These are phyloP conservation scores for Coprinellus micaceus DNA, from an alignment of 768 basidiomycete species.

Conservation along the genomic window DNA sequence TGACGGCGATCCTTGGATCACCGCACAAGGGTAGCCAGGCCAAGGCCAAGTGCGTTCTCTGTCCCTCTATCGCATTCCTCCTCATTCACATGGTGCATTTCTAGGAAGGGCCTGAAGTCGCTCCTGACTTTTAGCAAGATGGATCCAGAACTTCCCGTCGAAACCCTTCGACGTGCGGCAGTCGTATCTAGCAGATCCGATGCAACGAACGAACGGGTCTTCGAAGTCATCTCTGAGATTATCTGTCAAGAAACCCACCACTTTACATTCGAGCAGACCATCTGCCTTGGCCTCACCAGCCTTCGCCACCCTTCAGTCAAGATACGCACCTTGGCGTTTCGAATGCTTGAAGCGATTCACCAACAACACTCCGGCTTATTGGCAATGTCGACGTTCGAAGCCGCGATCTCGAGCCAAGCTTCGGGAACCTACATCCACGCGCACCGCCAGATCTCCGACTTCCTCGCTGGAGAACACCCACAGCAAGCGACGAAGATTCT, in stretches of 20 bases:
- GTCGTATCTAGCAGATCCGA: constrained; percentile 52
- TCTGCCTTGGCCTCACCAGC: constrained; percentile 79
- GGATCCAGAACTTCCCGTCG: constrained; percentile 57
- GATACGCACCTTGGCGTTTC: constrained; percentile 73
- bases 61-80: constrained; percentile 1
- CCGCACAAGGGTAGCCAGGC: constrained; percentile 45
- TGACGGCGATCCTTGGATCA: constrained; percentile 67
- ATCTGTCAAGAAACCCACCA: constrained; percentile 55
- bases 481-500: constrained; percentile 62
- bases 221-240: constrained; percentile 73
- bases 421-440: constrained; percentile 78
- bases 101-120: constrained; percentile 72
- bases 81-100: constrained; percentile 1
- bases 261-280: constrained; percentile 70
- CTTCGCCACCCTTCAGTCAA: constrained; percentile 65
- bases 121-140: constrained; percentile 56
- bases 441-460: constrained; percentile 71
- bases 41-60: constrained; percentile 59
- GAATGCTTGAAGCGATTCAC: constrained; percentile 71
- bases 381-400: constrained; percentile 69
- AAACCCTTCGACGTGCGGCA: constrained; percentile 66
- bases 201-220: constrained; percentile 63
- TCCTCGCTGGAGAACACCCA: constrained; percentile 76
- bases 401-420: constrained; percentile 66
- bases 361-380: constrained; percentile 63